These are phyloP conservation scores for Selaginella tamariscina DNA, from an alignment of 75 land plant species.

Conservation along the genomic window DNA sequence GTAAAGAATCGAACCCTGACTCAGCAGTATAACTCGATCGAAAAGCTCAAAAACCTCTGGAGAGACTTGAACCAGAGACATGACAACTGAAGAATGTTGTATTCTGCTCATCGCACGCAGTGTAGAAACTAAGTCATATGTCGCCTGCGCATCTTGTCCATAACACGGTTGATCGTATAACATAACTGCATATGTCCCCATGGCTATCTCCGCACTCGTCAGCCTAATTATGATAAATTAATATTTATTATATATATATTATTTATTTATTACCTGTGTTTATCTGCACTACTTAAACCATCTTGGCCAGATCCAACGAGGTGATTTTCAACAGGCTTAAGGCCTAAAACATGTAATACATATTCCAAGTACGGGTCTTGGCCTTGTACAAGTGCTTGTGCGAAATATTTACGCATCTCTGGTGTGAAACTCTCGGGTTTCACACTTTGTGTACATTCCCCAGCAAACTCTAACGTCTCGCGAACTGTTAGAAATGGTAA, in stretches of 20 bases:
- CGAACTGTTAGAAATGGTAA: conserved; percentile 30
- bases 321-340: conserved; percentile 20
- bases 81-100: conserved; percentile 25
- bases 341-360: conserved; percentile 20
- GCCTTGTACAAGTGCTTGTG: conserved; percentile 30
- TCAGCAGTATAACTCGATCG: conserved; percentile 11
- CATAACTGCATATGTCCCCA: conserved; percentile 30
- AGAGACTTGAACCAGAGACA: conserved; percentile 37
- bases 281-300: not conserved
- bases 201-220: conserved; percentile 28
- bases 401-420: conserved; percentile 28
- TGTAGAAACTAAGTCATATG: conserved; percentile 11
- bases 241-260: no score
- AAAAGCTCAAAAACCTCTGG: conserved; percentile 37
- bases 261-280: no score
- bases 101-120: conserved; percentile 19
- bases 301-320: conserved; percentile 20
- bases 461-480: conserved; percentile 35
- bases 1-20: not conserved
- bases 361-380: conserved; percentile 35
- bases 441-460: conserved; percentile 22
- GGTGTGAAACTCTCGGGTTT: conserved; percentile 31
- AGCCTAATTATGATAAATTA: no score
- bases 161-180: conserved; percentile 30
- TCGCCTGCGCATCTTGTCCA: conserved; percentile 17